phyloP scores from a whole-genome alignment of 2,329 filamentous ascomycete genomes.

The Cercospora sesami region DNA sequence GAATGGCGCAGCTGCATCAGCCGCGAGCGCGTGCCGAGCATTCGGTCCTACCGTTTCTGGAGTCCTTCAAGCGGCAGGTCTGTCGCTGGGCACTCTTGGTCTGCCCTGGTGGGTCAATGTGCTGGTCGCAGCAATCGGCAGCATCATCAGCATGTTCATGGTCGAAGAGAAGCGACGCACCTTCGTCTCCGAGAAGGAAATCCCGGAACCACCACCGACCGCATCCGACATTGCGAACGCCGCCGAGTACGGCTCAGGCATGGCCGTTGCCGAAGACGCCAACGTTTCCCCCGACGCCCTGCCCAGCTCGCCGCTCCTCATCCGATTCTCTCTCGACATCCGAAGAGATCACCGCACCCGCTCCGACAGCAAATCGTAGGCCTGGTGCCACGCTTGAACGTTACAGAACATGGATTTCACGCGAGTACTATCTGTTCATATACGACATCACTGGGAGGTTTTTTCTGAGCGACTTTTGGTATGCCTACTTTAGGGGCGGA shows the following conservation, averaged over 20 bases:
- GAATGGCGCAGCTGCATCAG: constrained; percentile 88
- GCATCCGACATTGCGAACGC: constrained; percentile 26
- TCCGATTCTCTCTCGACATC: constrained; percentile 29
- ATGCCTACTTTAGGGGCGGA: constrained; percentile 13
- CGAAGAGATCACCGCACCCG: constrained; percentile 24
- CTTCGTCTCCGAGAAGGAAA: constrained; percentile 34
- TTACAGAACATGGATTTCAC: constrained; percentile 9
- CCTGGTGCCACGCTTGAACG: constrained; percentile 18
- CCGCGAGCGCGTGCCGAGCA: constrained; percentile 82
- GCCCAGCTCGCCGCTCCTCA: constrained; percentile 35
- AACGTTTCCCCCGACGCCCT: constrained; percentile 26
- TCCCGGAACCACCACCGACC: constrained; percentile 20
- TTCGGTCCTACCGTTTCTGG: constrained; percentile 89
- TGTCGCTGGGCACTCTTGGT: constrained; percentile 78
- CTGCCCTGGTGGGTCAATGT: constrained; percentile 93
- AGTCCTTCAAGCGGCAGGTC: constrained; percentile 75
- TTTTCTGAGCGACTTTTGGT: constrained; percentile 27
- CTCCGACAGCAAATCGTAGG: constrained; percentile 28
- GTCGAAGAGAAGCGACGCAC: constrained; percentile 37
- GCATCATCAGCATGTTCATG: constrained; percentile 72
- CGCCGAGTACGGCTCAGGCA: constrained; percentile 27
- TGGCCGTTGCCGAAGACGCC: constrained; percentile 32
- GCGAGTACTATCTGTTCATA: constrained; percentile 18
- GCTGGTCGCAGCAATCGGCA: constrained; percentile 71
- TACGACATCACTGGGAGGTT: constrained; percentile 20